Percentiles rank a stretch among this genome's conserved stretches.
phyloP scores from a whole-genome alignment of 2,329 filamentous ascomycete genomes.

The Aspergillus pseudonomiae region DNA sequence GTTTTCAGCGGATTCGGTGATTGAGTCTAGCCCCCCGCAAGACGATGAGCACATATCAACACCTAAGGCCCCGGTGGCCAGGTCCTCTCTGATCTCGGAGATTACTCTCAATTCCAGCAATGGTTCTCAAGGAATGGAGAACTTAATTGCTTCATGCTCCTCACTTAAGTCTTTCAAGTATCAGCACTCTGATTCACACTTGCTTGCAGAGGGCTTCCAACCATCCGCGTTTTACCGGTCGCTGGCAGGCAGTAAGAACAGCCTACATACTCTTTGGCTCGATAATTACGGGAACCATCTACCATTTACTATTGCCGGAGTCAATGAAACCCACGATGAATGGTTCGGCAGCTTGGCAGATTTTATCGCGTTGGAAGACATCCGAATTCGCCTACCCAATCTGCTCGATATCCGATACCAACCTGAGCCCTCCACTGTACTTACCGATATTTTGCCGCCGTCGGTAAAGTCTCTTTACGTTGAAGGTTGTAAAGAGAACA shows the following conservation, averaged over 20 bases:
- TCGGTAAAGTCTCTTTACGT: constrained; percentile 30
- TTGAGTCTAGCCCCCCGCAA: constrained; percentile 23
- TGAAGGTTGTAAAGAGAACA: constrained; percentile 32
- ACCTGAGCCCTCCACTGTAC: constrained; percentile 25
- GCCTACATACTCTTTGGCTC: constrained; percentile 32
- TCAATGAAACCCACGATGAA: constrained; percentile 34
- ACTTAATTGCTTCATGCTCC: constrained; percentile 26
- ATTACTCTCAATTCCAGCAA: constrained; percentile 32
- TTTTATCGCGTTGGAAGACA: constrained; percentile 29
- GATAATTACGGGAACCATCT: constrained; percentile 32
- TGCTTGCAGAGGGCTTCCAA: constrained; percentile 29
- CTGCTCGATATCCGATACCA: constrained; percentile 34
- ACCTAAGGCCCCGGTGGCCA: not conserved
- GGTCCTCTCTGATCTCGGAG: constrained; percentile 25
- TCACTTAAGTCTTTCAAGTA: constrained; percentile 34
- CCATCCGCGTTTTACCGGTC: constrained; percentile 30
- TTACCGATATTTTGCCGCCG: constrained; percentile 27
- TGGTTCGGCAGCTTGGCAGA: constrained; percentile 34
- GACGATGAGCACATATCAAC: not conserved
- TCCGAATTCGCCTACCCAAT: constrained; percentile 36
- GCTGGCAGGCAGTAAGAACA: constrained; percentile 26
- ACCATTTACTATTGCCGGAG: constrained; percentile 31
- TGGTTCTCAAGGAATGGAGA: constrained; percentile 29
- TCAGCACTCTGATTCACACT: constrained; percentile 34
- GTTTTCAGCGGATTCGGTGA: constrained; percentile 28